Percentiles rank a stretch among this genome's conserved stretches.
Evolutionary conservation across 768 basidiomycete species (phyloP).

Genomic region (Epithele typhae): DNA sequence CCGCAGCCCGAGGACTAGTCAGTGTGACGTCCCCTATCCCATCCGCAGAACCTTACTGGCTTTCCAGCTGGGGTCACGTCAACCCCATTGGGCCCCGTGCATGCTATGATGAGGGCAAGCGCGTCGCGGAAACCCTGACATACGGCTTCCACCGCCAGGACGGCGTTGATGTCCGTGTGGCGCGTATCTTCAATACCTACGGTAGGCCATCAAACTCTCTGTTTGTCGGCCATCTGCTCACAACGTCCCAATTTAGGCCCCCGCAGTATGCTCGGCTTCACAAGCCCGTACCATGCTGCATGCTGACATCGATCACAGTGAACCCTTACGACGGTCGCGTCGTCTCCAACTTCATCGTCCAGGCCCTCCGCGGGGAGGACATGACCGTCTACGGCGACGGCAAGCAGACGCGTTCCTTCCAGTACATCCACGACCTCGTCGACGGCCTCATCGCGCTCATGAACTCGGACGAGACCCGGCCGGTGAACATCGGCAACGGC

Average conservation of each 20-base stretch:
- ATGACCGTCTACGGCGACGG: constrained; percentile 97
- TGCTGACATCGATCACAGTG: constrained; percentile 45
- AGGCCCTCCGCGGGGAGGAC: constrained; percentile 93
- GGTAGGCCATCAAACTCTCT: constrained; percentile 35
- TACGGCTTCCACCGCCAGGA: constrained; percentile 96
- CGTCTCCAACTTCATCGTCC: constrained; percentile 98
- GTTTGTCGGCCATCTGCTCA: neutral
- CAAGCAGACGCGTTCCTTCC: constrained; percentile 91
- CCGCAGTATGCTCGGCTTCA: constrained; percentile 61
- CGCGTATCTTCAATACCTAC: constrained; percentile 98
- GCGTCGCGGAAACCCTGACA: constrained; percentile 95
- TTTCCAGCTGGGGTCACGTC: constrained; percentile 88
- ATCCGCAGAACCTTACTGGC: constrained; percentile 14
- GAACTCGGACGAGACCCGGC: constrained; percentile 91
- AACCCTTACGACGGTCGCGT: constrained; percentile 96
- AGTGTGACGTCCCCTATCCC: constrained; percentile 27
- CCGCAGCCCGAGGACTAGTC: constrained; percentile 96
- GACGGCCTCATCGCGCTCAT: constrained; percentile 92
- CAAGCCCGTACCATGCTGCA: constrained; percentile 20
- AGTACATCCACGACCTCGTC: constrained; percentile 96
- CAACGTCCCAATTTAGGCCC: constrained; percentile 34
- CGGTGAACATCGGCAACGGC: constrained; percentile 93
- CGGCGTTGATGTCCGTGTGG: constrained; percentile 92
- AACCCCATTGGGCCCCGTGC: constrained; percentile 98
- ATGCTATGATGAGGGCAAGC: constrained; percentile 99